Percentiles rank a stretch among this genome's conserved stretches.
Evolutionary conservation across 164 flowering plant species (phyloP).

Genomic region (Echeveria elegans): DNA sequence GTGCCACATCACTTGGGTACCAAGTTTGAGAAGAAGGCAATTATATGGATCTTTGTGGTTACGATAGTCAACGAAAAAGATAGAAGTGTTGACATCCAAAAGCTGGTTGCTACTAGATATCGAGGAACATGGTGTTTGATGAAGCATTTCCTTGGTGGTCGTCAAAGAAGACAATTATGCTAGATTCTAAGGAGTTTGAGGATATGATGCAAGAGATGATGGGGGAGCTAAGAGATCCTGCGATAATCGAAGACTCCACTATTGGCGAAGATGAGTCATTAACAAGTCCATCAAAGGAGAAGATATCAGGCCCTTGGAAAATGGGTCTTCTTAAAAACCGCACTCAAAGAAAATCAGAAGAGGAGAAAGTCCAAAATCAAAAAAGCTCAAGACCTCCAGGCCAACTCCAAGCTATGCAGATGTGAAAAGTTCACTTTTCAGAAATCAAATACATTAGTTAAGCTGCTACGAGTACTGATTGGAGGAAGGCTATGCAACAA

Average conservation of each 20-base stretch:
- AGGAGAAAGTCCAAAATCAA: neutral
- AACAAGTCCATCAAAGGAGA: neutral
- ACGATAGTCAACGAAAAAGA: neutral
- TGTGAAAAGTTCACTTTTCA: neutral
- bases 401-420: neutral
- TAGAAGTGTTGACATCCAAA: conserved; percentile 6
- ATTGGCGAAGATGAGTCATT: neutral
- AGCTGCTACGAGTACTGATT: neutral
- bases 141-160: conserved; percentile 3
- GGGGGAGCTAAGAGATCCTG: neutral
- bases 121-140: conserved; percentile 6
- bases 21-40: neutral
- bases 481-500: neutral
- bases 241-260: neutral
- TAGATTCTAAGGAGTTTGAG: neutral
- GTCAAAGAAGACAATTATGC: neutral
- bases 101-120: neutral
- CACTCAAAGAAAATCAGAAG: neutral
- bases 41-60: conserved; percentile 3
- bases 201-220: neutral
- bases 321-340: neutral
- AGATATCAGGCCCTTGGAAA: neutral
- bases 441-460: neutral
- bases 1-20: neutral
- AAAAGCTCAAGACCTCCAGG: neutral